Percentiles rank a stretch among this genome's conserved stretches.
Evolutionary conservation across 2,329 filamentous ascomycete genomes (phyloP).

Genomic region (Apiospora marii): DNA sequence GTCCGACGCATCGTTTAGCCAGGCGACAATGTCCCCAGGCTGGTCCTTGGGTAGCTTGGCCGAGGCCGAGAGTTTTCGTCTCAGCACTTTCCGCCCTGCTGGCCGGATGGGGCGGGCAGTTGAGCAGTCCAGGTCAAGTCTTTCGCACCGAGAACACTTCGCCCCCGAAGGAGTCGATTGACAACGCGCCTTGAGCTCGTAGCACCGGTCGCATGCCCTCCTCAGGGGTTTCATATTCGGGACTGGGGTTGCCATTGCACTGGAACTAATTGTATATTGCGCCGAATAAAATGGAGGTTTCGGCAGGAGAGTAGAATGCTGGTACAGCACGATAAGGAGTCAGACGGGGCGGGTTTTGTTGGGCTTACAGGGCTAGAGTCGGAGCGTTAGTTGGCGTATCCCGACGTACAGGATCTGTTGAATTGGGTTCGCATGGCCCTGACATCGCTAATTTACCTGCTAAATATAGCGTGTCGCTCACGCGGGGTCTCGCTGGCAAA

Average conservation of each 20-base stretch:
- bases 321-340: neutral
- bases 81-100: constrained; percentile 32
- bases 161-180: neutral
- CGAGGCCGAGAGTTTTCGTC: neutral
- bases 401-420: constrained; percentile 5
- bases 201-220: constrained; percentile 12
- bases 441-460: neutral
- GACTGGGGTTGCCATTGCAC: neutral
- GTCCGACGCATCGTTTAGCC: constrained; percentile 23
- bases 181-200: constrained; percentile 12
- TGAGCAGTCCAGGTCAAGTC: constrained; percentile 31
- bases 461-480: neutral
- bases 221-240: neutral
- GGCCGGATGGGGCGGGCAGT: constrained; percentile 33
- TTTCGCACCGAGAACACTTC: constrained; percentile 32
- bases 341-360: neutral
- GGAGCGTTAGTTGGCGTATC: neutral
- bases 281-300: neutral
- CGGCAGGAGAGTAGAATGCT: neutral
- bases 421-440: neutral
- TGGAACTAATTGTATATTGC: neutral
- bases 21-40: neutral
- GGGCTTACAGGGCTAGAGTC: neutral
- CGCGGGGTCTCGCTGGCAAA: neutral
- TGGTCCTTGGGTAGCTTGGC: neutral